Conservation (phyloP, 2,329 filamentous ascomycete genomes). For the Clarireedia homoeocarpa region DNA sequence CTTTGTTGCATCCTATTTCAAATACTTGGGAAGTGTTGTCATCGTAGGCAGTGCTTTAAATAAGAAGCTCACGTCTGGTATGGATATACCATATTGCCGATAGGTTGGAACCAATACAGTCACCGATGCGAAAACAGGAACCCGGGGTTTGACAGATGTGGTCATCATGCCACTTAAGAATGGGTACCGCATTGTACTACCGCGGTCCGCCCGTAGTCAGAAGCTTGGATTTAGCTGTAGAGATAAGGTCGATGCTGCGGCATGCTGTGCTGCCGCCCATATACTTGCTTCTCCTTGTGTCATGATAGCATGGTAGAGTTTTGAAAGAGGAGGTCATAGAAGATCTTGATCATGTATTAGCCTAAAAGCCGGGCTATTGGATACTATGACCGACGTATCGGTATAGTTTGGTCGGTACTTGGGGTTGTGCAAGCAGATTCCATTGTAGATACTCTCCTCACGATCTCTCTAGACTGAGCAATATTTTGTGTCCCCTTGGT, state of each 20-base stretch:
- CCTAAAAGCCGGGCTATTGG: neutral
- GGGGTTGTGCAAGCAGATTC: neutral
- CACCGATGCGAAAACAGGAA: neutral
- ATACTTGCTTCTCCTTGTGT: neutral
- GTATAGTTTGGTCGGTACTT: neutral
- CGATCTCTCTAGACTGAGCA: neutral
- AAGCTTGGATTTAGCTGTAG: too few species aligned
- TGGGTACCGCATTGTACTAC: too few species aligned
- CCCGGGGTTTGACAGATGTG: neutral
- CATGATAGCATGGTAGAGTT: neutral
- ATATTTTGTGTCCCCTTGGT: neutral
- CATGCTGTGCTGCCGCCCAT: neutral
- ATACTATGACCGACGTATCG: neutral
- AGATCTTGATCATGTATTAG: neutral
- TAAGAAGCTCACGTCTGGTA: neutral
- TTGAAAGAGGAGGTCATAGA: neutral
- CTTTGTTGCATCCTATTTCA: neutral
- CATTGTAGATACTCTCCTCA: neutral
- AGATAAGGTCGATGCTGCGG: neutral
- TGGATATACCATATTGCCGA: neutral
- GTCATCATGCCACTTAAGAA: neutral
- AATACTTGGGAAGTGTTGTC: neutral
- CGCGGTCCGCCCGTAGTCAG: too few species aligned
- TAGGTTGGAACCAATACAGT: neutral
- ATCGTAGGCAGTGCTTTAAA: neutral